Percentiles rank a stretch among this genome's conserved stretches.
These are phyloP conservation scores for Pinus albicaulis DNA, from an alignment of 75 land plant species.

Conservation along the genomic window DNA sequence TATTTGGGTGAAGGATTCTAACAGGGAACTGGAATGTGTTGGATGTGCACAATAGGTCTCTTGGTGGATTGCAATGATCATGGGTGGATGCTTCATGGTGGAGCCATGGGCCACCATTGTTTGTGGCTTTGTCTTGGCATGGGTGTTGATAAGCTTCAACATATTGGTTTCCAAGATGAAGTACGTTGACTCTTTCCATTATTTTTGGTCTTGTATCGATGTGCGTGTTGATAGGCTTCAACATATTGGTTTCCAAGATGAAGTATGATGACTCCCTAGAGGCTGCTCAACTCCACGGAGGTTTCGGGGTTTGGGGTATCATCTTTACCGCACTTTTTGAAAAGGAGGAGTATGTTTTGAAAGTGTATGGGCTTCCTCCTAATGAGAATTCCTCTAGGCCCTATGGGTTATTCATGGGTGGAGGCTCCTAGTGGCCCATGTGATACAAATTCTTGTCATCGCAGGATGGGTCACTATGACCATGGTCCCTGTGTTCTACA, in stretches of 20 bases:
- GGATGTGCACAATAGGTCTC: slow-evolving; percentile 84
- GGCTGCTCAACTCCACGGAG: slow-evolving; percentile 90
- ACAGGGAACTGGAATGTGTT: slow-evolving; percentile 79
- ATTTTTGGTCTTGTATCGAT: too few species aligned
- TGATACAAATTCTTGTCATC: slow-evolving; percentile 42
- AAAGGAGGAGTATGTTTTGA: slow-evolving; percentile 45
- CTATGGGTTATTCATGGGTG: slow-evolving; percentile 67
- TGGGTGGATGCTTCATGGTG: slow-evolving; percentile 72
- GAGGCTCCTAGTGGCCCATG: slow-evolving; percentile 54
- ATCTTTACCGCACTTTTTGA: slow-evolving; percentile 78
- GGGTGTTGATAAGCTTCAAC: slow-evolving; percentile 72
- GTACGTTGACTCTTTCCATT: too few species aligned
- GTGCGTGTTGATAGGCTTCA: slow-evolving; percentile 69
- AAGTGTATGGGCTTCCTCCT: slow-evolving; percentile 17
- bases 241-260: slow-evolving; percentile 31
- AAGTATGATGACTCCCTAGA: slow-evolving; percentile 30
- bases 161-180: slow-evolving; percentile 25
- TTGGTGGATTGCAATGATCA: slow-evolving; percentile 83
- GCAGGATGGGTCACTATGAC: slow-evolving; percentile 52
- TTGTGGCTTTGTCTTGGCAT: slow-evolving; percentile 66
- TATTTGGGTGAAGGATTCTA: slow-evolving; percentile 45
- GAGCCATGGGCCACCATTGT: slow-evolving; percentile 81
- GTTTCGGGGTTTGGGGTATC: slow-evolving; percentile 89
- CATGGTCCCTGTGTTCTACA: slow-evolving; percentile 55
- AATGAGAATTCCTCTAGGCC: slow-evolving; percentile 6